These are phyloP conservation scores for Skeletonema tropicum DNA, from an alignment of 108 stramenopile genomes.

Conservation along the genomic window DNA sequence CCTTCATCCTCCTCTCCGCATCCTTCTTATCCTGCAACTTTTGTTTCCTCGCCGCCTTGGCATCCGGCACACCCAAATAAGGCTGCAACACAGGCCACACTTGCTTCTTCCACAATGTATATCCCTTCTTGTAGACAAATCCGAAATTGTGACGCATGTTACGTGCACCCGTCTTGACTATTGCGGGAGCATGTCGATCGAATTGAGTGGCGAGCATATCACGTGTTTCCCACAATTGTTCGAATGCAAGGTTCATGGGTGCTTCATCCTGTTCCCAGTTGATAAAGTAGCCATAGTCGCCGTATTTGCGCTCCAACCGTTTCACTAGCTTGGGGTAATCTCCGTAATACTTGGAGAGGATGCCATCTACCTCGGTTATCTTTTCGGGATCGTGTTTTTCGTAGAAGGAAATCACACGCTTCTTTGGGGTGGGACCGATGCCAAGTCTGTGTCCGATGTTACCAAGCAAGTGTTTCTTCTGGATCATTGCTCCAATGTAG, in stretches of 20 bases:
- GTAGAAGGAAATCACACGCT: conserved; percentile 87
- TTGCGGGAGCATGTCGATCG: conserved; percentile 78
- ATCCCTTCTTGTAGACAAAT: conserved; percentile 69
- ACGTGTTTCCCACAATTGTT: conserved; percentile 69
- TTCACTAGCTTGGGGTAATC: conserved; percentile 88
- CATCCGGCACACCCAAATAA: conserved; percentile 80
- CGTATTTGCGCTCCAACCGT: conserved; percentile 89
- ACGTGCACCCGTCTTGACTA: conserved; percentile 69
- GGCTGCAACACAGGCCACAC: conserved; percentile 88
- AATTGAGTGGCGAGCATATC: conserved; percentile 56
- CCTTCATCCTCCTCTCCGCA: conserved; percentile 55
- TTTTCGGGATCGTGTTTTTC: conserved; percentile 93
- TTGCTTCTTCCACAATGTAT: conserved; percentile 69
- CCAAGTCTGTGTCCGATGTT: conserved; percentile 76
- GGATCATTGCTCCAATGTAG: conserved; percentile 54
- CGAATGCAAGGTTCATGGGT: conserved; percentile 69
- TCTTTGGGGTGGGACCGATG: conserved; percentile 78
- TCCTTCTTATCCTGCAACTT: conserved; percentile 80
- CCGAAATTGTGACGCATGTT: conserved; percentile 83
- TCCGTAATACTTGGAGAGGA: conserved; percentile 87
- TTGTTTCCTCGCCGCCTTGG: conserved; percentile 68
- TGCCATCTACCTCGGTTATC: conserved; percentile 68
- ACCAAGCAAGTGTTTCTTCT: conserved; percentile 70
- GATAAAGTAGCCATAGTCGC: conserved; percentile 91
- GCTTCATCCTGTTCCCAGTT: conserved; percentile 92